Percentiles rank a stretch among this genome's conserved stretches.
Evolutionary conservation across 2,329 filamentous ascomycete species (phyloP).

Genomic region (Hypoxylon sp.): DNA sequence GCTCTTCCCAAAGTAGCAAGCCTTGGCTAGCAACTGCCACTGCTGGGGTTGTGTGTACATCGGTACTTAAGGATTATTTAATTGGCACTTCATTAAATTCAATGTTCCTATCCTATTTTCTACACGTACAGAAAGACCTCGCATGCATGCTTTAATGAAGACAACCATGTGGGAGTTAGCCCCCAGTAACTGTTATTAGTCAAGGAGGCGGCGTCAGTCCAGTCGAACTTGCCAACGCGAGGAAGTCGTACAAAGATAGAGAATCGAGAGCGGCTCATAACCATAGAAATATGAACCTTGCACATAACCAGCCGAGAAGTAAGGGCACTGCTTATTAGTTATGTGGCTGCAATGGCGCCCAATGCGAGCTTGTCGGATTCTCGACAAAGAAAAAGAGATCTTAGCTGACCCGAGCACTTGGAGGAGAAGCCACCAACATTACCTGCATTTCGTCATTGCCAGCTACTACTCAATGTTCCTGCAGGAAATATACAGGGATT

Average conservation of each 20-base stretch:
- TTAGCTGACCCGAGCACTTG: slow-evolving; percentile 16
- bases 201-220: slow-evolving; percentile 2
- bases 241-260: not conserved
- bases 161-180: slow-evolving; percentile 1
- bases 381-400: slow-evolving; percentile 2
- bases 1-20: slow-evolving; percentile 30
- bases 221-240: slow-evolving; percentile 21
- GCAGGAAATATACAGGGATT: slow-evolving; percentile 32
- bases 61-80: too few species aligned
- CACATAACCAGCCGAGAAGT: not conserved
- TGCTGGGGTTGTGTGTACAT: too few species aligned
- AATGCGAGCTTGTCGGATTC: not conserved
- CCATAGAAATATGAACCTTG: not conserved
- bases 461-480: slow-evolving; percentile 31
- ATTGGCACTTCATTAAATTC: too few species aligned
- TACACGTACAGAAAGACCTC: too few species aligned
- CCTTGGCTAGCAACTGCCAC: slow-evolving; percentile 25
- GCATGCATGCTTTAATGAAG: not conserved
- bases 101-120: too few species aligned
- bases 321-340: not conserved
- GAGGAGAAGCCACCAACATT: slow-evolving; percentile 14
- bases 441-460: slow-evolving; percentile 29
- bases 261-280: not conserved
- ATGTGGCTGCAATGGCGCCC: not conserved
- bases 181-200: not conserved